phyloP scores from a whole-genome alignment of 2,329 filamentous ascomycete species.

The Epichloe coenophiala region DNA sequence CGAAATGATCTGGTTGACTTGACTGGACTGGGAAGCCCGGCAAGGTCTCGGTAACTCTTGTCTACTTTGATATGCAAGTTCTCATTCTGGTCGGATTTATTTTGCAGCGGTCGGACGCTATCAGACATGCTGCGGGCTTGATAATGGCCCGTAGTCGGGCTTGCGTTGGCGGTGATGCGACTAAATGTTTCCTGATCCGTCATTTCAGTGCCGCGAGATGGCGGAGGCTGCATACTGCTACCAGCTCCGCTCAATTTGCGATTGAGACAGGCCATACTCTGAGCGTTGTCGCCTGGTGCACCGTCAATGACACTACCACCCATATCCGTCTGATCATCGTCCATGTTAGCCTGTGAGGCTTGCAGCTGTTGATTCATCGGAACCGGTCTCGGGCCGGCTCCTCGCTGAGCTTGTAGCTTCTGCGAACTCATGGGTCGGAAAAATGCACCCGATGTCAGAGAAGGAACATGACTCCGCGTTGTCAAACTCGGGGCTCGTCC shows the following conservation, averaged over 20 bases:
- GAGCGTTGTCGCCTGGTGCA: slow-evolving; percentile 45
- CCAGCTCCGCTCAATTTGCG: slow-evolving; percentile 23
- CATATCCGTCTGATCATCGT: slow-evolving; percentile 28
- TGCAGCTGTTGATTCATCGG: slow-evolving; percentile 26
- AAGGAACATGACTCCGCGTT: slow-evolving; percentile 79
- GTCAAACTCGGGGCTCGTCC: slow-evolving; percentile 43
- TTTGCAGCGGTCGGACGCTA: slow-evolving; percentile 65
- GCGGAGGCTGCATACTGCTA: slow-evolving; percentile 41
- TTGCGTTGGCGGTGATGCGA: slow-evolving; percentile 59
- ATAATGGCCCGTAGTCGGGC: slow-evolving; percentile 49
- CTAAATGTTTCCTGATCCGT: slow-evolving; percentile 63
- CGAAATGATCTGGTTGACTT: slow-evolving; percentile 66
- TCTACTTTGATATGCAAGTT: slow-evolving; percentile 46
- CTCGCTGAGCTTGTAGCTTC: slow-evolving; percentile 79
- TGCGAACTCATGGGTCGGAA: slow-evolving; percentile 96
- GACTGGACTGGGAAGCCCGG: slow-evolving; percentile 41
- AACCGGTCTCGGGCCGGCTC: slow-evolving; percentile 34
- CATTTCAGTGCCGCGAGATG: slow-evolving; percentile 68
- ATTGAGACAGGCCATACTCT: slow-evolving; percentile 28
- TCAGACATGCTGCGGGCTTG: slow-evolving; percentile 53
- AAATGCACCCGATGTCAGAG: slow-evolving; percentile 78
- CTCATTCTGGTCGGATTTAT: slow-evolving; percentile 19
- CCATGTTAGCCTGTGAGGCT: slow-evolving; percentile 16
- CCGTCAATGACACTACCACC: slow-evolving; percentile 25
- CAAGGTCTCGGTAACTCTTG: slow-evolving; percentile 41